These are phyloP conservation scores for Datura wrightii DNA, from an alignment of 257 asterid species.

Conservation along the genomic window DNA sequence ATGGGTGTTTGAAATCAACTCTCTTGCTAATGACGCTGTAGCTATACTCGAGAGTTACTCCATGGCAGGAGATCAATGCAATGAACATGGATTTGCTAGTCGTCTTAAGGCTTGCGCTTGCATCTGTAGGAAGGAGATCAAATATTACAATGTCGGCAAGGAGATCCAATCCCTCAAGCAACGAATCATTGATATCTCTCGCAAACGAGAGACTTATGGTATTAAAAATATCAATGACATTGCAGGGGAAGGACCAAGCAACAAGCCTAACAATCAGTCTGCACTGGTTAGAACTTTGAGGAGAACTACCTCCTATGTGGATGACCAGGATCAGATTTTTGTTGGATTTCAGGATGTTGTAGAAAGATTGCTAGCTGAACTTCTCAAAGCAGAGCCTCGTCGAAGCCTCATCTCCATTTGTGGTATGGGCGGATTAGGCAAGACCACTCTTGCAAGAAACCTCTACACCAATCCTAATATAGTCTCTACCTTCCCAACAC, in stretches of 20 bases:
- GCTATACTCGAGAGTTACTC: too few relatives aligned
- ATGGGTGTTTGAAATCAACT: too few relatives aligned
- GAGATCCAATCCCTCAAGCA: background rate
- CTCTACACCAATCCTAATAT: background rate
- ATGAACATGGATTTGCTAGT: background rate
- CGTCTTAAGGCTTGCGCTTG: background rate
- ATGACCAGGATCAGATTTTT: background rate
- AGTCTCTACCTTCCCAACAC: background rate
- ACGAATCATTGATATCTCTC: background rate
- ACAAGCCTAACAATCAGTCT: background rate
- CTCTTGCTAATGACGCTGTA: too few relatives aligned
- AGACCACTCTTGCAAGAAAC: conserved; percentile 22
- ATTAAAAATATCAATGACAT: background rate
- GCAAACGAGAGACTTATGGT: background rate
- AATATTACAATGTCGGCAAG: background rate
- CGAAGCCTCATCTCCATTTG: conserved; percentile 28
- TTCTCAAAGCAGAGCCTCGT: conserved; percentile 23
- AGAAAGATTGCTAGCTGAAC: background rate
- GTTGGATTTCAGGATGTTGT: conserved; percentile 27
- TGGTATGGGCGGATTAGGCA: conserved; percentile 36
- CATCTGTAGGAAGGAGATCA: background rate
- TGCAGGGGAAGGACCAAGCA: background rate
- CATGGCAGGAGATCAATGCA: too few relatives aligned
- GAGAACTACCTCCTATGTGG: conserved; percentile 19
- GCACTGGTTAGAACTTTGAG: background rate